Evolutionary conservation across 768 basidiomycete species (phyloP).

Genomic region (Gelatoporia subvermispora): DNA sequence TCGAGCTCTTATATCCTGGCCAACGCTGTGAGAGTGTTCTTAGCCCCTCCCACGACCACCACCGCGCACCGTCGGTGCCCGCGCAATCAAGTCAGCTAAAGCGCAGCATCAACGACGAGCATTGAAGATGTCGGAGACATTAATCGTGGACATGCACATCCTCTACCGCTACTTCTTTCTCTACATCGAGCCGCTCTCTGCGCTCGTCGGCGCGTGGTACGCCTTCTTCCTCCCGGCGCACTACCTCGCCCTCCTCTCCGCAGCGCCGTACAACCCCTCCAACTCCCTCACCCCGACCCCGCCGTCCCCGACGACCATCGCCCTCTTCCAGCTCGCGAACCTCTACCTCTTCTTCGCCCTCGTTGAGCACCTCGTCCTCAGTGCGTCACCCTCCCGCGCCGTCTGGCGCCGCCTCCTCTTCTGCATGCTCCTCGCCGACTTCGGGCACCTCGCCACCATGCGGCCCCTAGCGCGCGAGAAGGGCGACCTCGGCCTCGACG

Average conservation of each 20-base stretch:
- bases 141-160: constrained; percentile 10
- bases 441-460: constrained; percentile 45
- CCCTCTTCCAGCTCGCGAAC: constrained; percentile 44
- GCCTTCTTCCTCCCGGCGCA: constrained; percentile 33
- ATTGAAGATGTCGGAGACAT: neutral
- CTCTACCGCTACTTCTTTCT: constrained; percentile 45
- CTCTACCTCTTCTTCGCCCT: constrained; percentile 48
- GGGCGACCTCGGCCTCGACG: neutral
- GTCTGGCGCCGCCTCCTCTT: constrained; percentile 42
- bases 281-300: constrained; percentile 4
- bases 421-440: constrained; percentile 43
- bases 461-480: constrained; percentile 32
- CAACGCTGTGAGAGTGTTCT: too few species aligned
- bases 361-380: constrained; percentile 46
- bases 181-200: constrained; percentile 47
- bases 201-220: constrained; percentile 44
- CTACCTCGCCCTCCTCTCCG: constrained; percentile 36
- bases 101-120: too few species aligned
- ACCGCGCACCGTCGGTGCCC: too few species aligned
- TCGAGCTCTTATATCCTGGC: too few species aligned
- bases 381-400: constrained; percentile 33
- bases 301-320: constrained; percentile 32
- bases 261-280: constrained; percentile 2
- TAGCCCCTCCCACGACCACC: too few species aligned
- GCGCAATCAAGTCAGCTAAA: too few species aligned